Conservation (phyloP, 164 flowering plant genomes). For the Nelumbo lutea region DNA sequence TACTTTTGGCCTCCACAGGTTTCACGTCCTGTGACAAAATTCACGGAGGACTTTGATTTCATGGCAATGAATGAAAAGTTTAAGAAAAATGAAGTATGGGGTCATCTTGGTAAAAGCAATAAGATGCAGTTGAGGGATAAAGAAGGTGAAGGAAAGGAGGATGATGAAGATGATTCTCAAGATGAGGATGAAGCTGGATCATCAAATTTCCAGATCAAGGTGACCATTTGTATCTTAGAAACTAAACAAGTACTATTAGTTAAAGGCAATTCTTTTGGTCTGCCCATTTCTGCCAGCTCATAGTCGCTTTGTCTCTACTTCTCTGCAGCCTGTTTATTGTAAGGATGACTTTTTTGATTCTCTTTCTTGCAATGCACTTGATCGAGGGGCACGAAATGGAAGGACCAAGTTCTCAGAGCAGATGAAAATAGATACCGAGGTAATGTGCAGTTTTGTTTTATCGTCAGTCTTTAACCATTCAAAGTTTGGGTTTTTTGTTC, state of each 20-base stretch:
- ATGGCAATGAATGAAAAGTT: constrained; percentile 23
- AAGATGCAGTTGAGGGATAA: constrained; percentile 12
- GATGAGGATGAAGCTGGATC: constrained; percentile 42
- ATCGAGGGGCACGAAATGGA: constrained; percentile 38
- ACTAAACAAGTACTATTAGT: background rate
- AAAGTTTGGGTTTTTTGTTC: background rate
- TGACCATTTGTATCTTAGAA: constrained; percentile 22
- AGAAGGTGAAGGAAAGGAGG: constrained; percentile 24
- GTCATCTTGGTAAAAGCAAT: constrained; percentile 52
- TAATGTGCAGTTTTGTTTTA: constrained; percentile 14
- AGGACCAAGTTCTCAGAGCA: constrained; percentile 68
- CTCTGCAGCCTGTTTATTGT: constrained; percentile 57
- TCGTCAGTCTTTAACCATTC: background rate
- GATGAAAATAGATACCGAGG: constrained; percentile 75
- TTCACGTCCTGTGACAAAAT: constrained; percentile 4
- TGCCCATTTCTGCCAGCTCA: background rate
- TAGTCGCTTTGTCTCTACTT: background rate
- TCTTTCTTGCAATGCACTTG: constrained; percentile 59
- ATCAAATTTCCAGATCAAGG: constrained; percentile 40
- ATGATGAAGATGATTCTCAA: constrained; percentile 28
- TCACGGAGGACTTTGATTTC: constrained; percentile 19
- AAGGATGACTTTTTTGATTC: constrained; percentile 92
- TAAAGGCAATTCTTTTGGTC: background rate
- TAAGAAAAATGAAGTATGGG: constrained; percentile 46
- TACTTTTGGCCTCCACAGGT: constrained; percentile 1